These are phyloP conservation scores for Termitomyces sp. DNA, from an alignment of 768 basidiomycete species.

Conservation along the genomic window DNA sequence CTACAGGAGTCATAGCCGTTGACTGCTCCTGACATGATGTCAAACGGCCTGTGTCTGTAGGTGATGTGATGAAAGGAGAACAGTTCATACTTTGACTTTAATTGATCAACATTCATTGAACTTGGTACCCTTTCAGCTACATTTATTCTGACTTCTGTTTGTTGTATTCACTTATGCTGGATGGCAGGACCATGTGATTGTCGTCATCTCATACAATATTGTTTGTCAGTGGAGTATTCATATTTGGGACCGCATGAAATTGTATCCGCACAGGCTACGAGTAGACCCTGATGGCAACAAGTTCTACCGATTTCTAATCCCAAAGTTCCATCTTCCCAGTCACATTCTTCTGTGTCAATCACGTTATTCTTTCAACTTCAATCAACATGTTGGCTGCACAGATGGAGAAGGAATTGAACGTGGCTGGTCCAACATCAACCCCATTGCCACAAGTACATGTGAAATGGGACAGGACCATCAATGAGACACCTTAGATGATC, in stretches of 20 bases:
- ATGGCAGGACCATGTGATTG: no score
- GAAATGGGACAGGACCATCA: slow-evolving; percentile 34
- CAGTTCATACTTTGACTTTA: slow-evolving; percentile 18
- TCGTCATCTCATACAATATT: no score
- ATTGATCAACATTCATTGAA: not conserved
- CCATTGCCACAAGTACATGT: slow-evolving; percentile 23
- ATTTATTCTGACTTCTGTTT: no score
- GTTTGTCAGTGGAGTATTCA: no score
- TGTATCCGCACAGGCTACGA: no score
- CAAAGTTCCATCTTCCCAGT: no score
- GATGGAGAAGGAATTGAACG: slow-evolving; percentile 33
- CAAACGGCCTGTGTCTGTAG: slow-evolving; percentile 1
- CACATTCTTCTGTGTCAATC: no score
- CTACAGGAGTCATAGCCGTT: slow-evolving; percentile 1
- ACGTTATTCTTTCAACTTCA: slow-evolving; percentile 2
- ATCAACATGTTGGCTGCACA: slow-evolving; percentile 23
- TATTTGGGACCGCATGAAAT: no score
- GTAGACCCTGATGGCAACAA: no score
- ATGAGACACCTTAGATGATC: slow-evolving; percentile 25
- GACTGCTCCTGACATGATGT: slow-evolving; percentile 13
- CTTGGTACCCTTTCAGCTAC: no score
- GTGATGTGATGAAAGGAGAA: slow-evolving; percentile 3
- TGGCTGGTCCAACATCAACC: slow-evolving; percentile 28
- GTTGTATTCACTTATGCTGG: no score
- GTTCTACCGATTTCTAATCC: no score